Conservation (phyloP, 2,329 filamentous ascomycete genomes). For the Sordariomycetes sp. region DNA sequence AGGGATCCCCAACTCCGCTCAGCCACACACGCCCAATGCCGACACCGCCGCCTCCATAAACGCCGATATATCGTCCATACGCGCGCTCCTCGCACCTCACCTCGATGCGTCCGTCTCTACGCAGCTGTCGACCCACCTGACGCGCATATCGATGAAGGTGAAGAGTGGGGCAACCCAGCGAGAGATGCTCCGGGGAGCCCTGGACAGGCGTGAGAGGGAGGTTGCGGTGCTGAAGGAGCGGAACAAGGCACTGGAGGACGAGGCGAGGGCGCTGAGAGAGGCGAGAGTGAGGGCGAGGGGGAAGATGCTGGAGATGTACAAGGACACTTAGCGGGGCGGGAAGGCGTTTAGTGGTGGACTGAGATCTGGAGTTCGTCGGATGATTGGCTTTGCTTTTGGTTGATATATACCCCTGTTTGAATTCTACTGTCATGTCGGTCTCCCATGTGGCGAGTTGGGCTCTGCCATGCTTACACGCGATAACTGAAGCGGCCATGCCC, state of each 20-base stretch:
- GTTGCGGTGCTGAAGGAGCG: constrained; percentile 24
- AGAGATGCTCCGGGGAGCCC: constrained; percentile 51
- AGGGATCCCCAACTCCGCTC: constrained; percentile 1
- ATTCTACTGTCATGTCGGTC: neutral
- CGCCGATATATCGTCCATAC: constrained; percentile 18
- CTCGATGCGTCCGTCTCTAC: constrained; percentile 25
- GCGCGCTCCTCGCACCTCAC: constrained; percentile 21
- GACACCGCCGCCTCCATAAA: constrained; percentile 10
- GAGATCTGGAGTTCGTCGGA: neutral
- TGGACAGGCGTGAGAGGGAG: constrained; percentile 50
- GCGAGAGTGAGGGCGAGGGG: neutral
- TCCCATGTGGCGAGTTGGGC: neutral
- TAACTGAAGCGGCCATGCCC: no score
- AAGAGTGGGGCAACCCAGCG: constrained; percentile 54
- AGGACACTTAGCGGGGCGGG: neutral
- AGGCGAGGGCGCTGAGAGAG: constrained; percentile 8
- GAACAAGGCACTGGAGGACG: constrained; percentile 27
- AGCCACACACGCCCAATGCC: constrained; percentile 1
- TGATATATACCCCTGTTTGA: neutral
- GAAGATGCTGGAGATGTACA: neutral
- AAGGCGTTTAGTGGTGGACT: neutral
- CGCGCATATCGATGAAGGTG: constrained; percentile 43
- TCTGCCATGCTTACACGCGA: neutral
- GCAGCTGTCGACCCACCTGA: constrained; percentile 37
- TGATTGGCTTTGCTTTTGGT: neutral